phyloP scores from a whole-genome alignment of 768 basidiomycete species.

The Ephemerocybe angulata region DNA sequence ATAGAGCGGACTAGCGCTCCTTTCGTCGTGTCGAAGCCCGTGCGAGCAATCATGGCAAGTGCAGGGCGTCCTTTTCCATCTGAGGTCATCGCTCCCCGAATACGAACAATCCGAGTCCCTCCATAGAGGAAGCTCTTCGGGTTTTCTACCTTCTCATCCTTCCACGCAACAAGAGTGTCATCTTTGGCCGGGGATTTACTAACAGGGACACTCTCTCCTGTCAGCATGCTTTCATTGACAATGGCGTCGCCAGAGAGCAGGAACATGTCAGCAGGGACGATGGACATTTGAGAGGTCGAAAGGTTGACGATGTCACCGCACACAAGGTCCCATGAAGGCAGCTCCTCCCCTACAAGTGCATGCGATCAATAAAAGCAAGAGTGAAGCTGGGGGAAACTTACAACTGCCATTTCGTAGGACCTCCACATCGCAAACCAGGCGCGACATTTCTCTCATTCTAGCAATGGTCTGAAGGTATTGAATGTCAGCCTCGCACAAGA shows the following conservation, averaged over 20 bases:
- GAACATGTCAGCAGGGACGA: slow-evolving; percentile 88
- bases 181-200: slow-evolving; percentile 85
- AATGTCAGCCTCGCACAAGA: neutral
- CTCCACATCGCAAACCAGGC: slow-evolving; percentile 74
- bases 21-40: slow-evolving; percentile 97
- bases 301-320: slow-evolving; percentile 92
- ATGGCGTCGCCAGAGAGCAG: slow-evolving; percentile 95
- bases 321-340: slow-evolving; percentile 76
- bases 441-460: slow-evolving; percentile 95
- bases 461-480: slow-evolving; percentile 65
- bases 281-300: slow-evolving; percentile 64
- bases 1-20: slow-evolving; percentile 94
- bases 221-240: slow-evolving; percentile 98
- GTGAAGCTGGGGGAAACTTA: slow-evolving; percentile 32
- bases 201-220: slow-evolving; percentile 96
- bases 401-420: slow-evolving; percentile 70
- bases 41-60: slow-evolving; percentile 79
- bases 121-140: slow-evolving; percentile 84
- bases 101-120: slow-evolving; percentile 87
- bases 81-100: slow-evolving; percentile 58
- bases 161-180: slow-evolving; percentile 70
- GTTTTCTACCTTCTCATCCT: slow-evolving; percentile 63
- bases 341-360: slow-evolving; percentile 52
- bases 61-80: slow-evolving; percentile 60
- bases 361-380: neutral